Evolutionary conservation across 768 basidiomycete species (phyloP).

Genomic region (Trametes villosa): DNA sequence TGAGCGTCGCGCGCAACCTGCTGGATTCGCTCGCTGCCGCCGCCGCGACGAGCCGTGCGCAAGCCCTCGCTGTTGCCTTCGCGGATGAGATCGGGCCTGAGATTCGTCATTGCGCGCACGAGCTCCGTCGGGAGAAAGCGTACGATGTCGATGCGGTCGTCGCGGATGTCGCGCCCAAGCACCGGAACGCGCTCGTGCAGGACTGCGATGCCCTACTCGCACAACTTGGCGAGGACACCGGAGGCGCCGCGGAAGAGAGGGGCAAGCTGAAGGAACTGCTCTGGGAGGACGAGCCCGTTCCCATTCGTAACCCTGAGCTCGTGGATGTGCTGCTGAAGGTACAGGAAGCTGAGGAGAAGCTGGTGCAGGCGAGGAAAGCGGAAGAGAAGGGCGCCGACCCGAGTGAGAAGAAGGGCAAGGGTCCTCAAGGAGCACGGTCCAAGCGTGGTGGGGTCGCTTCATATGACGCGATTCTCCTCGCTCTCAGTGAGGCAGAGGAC

Average conservation of each 20-base stretch:
- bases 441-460: slow-evolving; percentile 82
- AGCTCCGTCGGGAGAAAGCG: slow-evolving; percentile 74
- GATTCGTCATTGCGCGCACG: slow-evolving; percentile 91
- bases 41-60: slow-evolving; percentile 78
- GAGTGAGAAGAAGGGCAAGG: slow-evolving; percentile 42
- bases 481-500: slow-evolving; percentile 89
- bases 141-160: slow-evolving; percentile 84
- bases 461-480: slow-evolving; percentile 83
- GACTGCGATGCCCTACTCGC: slow-evolving; percentile 60
- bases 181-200: slow-evolving; percentile 64
- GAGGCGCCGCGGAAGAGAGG: slow-evolving; percentile 44
- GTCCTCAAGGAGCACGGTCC: slow-evolving; percentile 47
- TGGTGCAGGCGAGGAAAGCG: slow-evolving; percentile 44
- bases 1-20: slow-evolving; percentile 77
- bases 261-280: slow-evolving; percentile 61
- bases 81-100: slow-evolving; percentile 89
- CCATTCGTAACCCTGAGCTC: slow-evolving; percentile 88
- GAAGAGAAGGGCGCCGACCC: slow-evolving; percentile 35
- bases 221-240: slow-evolving; percentile 51
- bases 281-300: slow-evolving; percentile 86
- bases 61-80: slow-evolving; percentile 84
- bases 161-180: slow-evolving; percentile 58
- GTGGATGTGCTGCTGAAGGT: slow-evolving; percentile 86
- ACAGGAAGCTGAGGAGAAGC: slow-evolving; percentile 71
- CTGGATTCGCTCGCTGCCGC: slow-evolving; percentile 66